A percentile compares a stretch with the other conserved stretches of the same genome.
These are phyloP conservation scores for Neocucurbitaria cava DNA, from an alignment of 2,329 filamentous ascomycete species.

Conservation along the genomic window DNA sequence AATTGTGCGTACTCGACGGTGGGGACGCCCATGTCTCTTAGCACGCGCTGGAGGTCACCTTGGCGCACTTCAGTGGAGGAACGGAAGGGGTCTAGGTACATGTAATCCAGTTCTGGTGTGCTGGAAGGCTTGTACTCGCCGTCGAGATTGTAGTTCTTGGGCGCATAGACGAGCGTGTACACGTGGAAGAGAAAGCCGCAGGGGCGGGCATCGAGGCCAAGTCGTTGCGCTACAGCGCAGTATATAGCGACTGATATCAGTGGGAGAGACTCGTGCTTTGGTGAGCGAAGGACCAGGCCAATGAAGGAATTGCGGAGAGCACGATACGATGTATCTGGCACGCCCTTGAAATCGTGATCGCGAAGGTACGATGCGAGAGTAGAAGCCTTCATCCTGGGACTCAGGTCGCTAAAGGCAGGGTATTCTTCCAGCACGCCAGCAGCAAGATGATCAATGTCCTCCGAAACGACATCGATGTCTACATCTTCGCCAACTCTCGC, in stretches of 20 bases:
- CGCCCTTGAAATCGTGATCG: slow-evolving; percentile 71
- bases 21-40: slow-evolving; percentile 62
- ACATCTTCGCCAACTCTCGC: slow-evolving; percentile 74
- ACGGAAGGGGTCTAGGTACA: slow-evolving; percentile 86
- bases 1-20: slow-evolving; percentile 56
- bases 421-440: slow-evolving; percentile 61
- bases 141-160: slow-evolving; percentile 61
- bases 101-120: slow-evolving; percentile 53
- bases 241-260: slow-evolving; percentile 88
- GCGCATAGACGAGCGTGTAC: slow-evolving; percentile 75
- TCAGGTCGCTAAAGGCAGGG: slow-evolving; percentile 62
- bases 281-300: slow-evolving; percentile 76
- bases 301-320: slow-evolving; percentile 88
- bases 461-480: slow-evolving; percentile 71
- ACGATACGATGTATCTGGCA: slow-evolving; percentile 76
- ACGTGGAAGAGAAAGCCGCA: slow-evolving; percentile 87
- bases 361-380: slow-evolving; percentile 74
- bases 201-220: slow-evolving; percentile 78
- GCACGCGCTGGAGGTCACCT: slow-evolving; percentile 63
- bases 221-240: slow-evolving; percentile 75
- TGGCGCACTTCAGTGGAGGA: slow-evolving; percentile 71
- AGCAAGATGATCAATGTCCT: slow-evolving; percentile 70
- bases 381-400: slow-evolving; percentile 72
- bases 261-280: slow-evolving; percentile 79
- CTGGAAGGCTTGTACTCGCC: slow-evolving; percentile 44